Base-by-base conservation (phyloP, 768 basidiomycete genomes). In the Kwoniella sp. region DNA sequence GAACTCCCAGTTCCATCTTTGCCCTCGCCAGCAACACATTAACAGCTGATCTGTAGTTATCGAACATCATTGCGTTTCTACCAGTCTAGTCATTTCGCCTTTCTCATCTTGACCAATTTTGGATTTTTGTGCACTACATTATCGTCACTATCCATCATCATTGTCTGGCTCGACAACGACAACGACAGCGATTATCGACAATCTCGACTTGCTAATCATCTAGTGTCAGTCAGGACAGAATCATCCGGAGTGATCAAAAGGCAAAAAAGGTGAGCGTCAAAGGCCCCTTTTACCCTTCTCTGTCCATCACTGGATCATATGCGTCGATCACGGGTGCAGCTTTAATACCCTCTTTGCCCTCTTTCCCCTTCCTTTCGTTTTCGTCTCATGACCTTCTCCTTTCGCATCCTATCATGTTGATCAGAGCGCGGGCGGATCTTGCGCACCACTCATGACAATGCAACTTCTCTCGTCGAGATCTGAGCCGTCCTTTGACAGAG, bases 331-430 rank as follows among this genome's bases (percentile, higher is more conserved):
- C 17, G 40, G 17, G 40, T 10, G 40, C 40, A 44, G 33, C n/a
- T n/a, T n/a, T n/a, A n/a, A n/a, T n/a, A n/a, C n/a, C n/a, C n/a
- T n/a, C n/a, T n/a, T n/a, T n/a, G n/a, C 33, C 33, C 13, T 5
- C 33, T 25, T 25, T 25, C 47, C 47, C 24, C 49, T 6, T 10
- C 49, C 49, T 22, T 29, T n/a, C 5, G 12, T 17, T 29, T 17
- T 50, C 49, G 22, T 29, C 49, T 50, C 49, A 50, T 50, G 24
- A 50, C 8, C 49, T 29, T 50, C 15, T 29, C 49, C 49, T 19
- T 19, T 24, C 15, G 24, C 19, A 7, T 5, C 47, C 6, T 50
- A 8, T 50, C 24, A 24, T 25, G 49, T 24, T 10, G 15, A 25
- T 29, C 7, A 4, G 10, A 4, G 6, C 10, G 10, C 49, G 27